Base-by-base conservation (phyloP, 1,284 basidiomycete species). In the Porodaedalea pini region DNA sequence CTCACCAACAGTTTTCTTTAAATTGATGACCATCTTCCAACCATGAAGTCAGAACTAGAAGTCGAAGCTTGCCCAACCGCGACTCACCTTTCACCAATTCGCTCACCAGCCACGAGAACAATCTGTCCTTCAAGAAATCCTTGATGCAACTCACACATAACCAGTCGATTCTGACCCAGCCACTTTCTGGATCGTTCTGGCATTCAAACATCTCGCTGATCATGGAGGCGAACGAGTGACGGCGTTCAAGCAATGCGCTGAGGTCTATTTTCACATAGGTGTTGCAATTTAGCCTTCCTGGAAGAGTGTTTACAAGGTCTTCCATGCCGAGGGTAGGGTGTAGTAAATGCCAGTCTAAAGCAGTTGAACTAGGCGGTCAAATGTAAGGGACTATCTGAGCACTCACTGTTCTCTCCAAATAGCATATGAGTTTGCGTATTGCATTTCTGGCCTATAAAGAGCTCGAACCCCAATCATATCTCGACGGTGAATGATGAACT, bases 1-100 rank as follows among this genome's bases (percentile, higher is more conserved):
- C 58, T 47, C 19, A 60, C 59, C 59, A 57, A 21, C 59, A 60
- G 29, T 60, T 54, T 21, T 44, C 23, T 36, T 53, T 32, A 21
- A 60, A 57, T 19, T 17, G 21, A 41, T 57, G 32, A 4, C 51
- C 51, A 34, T 53, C 59, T 60, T 2, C 2, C 8, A 34, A 23
- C 8, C 10, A 7, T 8, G 19, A 13, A 10, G 3, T 56, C 37
- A 49, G 19, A 23, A 29, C 17, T 13, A 21, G 17, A 23, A 10
- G 23, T 56, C 15, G 27, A 7, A 37, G 21, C 15, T 39, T 17
- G 8, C n/a, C 25, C 13, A 13, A 15, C 19, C 15, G 6, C 29
- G 19, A 57, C 59, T 56, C 13, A 60, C 59, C 48, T 40, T 57
- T 39, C 15, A 53, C 45, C 23, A 52, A 21, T 19, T 55, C 25